Evolutionary conservation across 495 filamentous ascomycete genomes (phyloP).

Genomic region (Parathielavia appendiculata): DNA sequence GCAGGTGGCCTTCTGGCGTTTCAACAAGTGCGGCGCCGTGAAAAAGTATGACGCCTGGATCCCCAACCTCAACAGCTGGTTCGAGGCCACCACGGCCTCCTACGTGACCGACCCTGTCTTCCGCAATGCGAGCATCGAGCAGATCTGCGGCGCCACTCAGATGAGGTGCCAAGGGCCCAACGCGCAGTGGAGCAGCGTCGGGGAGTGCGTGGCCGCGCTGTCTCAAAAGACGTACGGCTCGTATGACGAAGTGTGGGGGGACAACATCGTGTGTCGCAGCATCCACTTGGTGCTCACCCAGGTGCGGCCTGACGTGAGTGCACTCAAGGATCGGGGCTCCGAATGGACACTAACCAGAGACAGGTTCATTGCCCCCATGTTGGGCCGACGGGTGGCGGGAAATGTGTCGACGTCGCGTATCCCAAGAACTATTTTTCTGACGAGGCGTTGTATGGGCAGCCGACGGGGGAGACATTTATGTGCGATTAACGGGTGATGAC

Average conservation of each 20-base stretch:
- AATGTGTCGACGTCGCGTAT: slow-evolving; percentile 34
- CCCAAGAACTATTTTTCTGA: slow-evolving; percentile 33
- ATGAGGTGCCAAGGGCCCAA: slow-evolving; percentile 31
- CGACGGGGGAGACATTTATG: slow-evolving; percentile 34
- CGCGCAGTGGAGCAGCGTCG: slow-evolving; percentile 30
- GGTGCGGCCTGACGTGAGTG: slow-evolving; percentile 36
- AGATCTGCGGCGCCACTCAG: slow-evolving; percentile 32
- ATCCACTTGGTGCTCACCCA: slow-evolving; percentile 38
- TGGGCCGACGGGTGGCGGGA: slow-evolving; percentile 38
- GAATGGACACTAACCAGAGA: background rate
- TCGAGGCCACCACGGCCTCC: slow-evolving; percentile 23
- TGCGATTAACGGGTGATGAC: slow-evolving; percentile 16
- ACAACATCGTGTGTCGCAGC: slow-evolving; percentile 37
- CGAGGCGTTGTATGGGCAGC: slow-evolving; percentile 30
- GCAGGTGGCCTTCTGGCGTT: slow-evolving; percentile 37
- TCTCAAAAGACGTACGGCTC: slow-evolving; percentile 31
- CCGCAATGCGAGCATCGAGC: slow-evolving; percentile 24
- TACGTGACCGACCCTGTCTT: slow-evolving; percentile 22
- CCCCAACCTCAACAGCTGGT: slow-evolving; percentile 33
- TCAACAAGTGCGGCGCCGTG: slow-evolving; percentile 32
- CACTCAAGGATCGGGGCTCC: background rate
- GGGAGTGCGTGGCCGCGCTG: slow-evolving; percentile 26
- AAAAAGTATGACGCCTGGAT: slow-evolving; percentile 38
- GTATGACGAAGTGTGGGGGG: slow-evolving; percentile 40
- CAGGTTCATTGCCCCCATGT: slow-evolving; percentile 41